Evolutionary conservation across 2,329 filamentous ascomycete genomes (phyloP).

Genomic region (Hypoxylon rubiginosum): DNA sequence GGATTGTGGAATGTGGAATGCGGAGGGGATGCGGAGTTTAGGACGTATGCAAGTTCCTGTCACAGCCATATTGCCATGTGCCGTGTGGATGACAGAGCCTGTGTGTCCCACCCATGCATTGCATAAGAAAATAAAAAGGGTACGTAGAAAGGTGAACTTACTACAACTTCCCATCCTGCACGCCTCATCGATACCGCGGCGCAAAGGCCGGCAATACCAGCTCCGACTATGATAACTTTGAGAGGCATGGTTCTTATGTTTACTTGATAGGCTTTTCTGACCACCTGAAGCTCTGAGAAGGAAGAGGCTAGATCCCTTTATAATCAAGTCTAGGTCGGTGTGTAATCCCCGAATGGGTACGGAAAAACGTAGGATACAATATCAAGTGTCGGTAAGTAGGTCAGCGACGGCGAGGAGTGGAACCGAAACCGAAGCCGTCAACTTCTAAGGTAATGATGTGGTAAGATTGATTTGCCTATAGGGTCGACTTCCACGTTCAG

Average conservation of each 20-base stretch:
- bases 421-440: background rate
- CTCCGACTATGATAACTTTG: constrained; percentile 48
- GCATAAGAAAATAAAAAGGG: background rate
- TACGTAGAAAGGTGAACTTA: background rate
- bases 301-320: background rate
- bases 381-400: background rate
- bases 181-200: constrained; percentile 49
- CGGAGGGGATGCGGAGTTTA: constrained; percentile 5
- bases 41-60: background rate
- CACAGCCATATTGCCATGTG: constrained; percentile 4
- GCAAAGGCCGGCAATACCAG: constrained; percentile 51
- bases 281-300: background rate
- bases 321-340: background rate
- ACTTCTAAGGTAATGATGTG: background rate
- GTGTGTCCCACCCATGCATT: too few relatives aligned
- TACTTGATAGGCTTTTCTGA: background rate
- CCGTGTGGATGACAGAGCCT: background rate
- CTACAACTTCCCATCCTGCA: constrained; percentile 19
- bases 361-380: background rate
- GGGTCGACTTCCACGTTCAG: background rate
- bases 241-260: constrained; percentile 39
- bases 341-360: background rate
- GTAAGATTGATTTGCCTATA: constrained; percentile 5
- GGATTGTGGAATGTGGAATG: too few relatives aligned
- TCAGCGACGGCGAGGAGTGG: background rate